Evolutionary conservation across 257 asterid genomes (phyloP).

Genomic region (Phtheirospermum japonicum): DNA sequence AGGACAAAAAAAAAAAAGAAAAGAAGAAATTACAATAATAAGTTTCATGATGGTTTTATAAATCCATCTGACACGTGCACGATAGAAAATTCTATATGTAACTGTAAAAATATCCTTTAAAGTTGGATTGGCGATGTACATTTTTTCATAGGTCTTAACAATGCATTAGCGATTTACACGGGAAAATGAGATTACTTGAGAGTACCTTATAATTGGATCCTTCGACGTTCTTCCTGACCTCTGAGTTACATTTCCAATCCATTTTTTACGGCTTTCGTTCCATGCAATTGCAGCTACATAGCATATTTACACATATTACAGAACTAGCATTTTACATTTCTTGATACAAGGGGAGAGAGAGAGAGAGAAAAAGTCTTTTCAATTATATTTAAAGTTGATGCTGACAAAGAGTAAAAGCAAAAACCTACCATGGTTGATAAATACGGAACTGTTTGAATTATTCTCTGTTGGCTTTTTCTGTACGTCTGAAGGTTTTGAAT

Average conservation of each 20-base stretch:
- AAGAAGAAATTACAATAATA: too few relatives aligned
- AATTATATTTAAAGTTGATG: neutral
- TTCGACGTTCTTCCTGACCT: slow-evolving; percentile 47
- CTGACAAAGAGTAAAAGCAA: slow-evolving; percentile 17
- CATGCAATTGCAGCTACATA: slow-evolving; percentile 78
- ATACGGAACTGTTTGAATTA: slow-evolving; percentile 42
- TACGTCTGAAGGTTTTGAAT: slow-evolving; percentile 33
- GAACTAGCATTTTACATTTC: neutral
- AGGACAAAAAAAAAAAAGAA: too few relatives aligned
- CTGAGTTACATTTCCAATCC: slow-evolving; percentile 65
- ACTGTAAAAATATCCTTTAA: too few relatives aligned
- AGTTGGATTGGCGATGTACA: too few relatives aligned
- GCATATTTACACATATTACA: slow-evolving; percentile 24
- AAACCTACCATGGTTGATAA: slow-evolving; percentile 69
- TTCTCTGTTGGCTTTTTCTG: slow-evolving; percentile 49
- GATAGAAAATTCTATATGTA: too few relatives aligned
- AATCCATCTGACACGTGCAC: too few relatives aligned
- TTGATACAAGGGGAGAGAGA: neutral
- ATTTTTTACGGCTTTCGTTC: slow-evolving; percentile 71
- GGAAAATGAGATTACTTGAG: slow-evolving; percentile 4
- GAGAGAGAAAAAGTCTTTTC: too few relatives aligned
- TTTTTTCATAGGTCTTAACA: too few relatives aligned
- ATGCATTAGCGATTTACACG: neutral
- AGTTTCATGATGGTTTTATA: too few relatives aligned
- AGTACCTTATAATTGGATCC: slow-evolving; percentile 84